Conservation (phyloP, 1,284 basidiomycete genomes). For the Pulchroboletus neoregius region DNA sequence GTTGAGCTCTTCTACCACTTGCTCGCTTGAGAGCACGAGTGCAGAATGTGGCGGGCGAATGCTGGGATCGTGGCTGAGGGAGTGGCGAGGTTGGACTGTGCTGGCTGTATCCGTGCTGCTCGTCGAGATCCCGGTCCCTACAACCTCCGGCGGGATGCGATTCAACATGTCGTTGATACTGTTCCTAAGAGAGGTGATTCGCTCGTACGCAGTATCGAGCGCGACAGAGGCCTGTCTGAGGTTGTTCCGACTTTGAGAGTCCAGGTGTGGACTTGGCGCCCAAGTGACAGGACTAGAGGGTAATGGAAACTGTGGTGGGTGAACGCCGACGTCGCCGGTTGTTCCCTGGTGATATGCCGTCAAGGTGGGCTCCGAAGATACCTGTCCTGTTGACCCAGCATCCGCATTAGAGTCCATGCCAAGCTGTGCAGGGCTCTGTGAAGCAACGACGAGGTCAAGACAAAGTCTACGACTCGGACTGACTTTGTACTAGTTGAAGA, state of each 20-base stretch:
- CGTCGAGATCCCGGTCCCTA: slow-evolving; percentile 6
- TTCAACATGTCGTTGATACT: slow-evolving; percentile 41
- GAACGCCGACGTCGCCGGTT: slow-evolving; percentile 3
- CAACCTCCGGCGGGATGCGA: slow-evolving; percentile 25
- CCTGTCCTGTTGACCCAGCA: slow-evolving; percentile 9
- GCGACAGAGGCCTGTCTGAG: slow-evolving; percentile 46
- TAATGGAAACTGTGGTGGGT: slow-evolving; percentile 10
- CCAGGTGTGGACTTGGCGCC: slow-evolving; percentile 15
- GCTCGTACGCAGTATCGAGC: slow-evolving; percentile 48
- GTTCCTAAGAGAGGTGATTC: slow-evolving; percentile 48
- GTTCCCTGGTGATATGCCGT: slow-evolving; percentile 13
- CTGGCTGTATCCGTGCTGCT: slow-evolving; percentile 6
- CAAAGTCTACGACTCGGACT: too few species aligned
- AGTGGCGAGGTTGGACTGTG: slow-evolving; percentile 11
- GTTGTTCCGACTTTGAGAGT: slow-evolving; percentile 32
- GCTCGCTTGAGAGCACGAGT: slow-evolving; percentile 32
- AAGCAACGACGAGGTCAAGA: too few species aligned
- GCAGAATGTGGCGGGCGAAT: slow-evolving; percentile 36
- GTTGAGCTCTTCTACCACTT: slow-evolving; percentile 28
- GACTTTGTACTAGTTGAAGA: neutral
- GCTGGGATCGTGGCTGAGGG: slow-evolving; percentile 18
- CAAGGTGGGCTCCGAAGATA: slow-evolving; percentile 13
- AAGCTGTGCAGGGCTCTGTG: slow-evolving; percentile 4
- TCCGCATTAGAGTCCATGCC: slow-evolving; percentile 24
- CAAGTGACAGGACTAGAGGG: slow-evolving; percentile 11